Base-by-base conservation (phyloP, 345 rosid species). In the Capsella bursapastoris region DNA sequence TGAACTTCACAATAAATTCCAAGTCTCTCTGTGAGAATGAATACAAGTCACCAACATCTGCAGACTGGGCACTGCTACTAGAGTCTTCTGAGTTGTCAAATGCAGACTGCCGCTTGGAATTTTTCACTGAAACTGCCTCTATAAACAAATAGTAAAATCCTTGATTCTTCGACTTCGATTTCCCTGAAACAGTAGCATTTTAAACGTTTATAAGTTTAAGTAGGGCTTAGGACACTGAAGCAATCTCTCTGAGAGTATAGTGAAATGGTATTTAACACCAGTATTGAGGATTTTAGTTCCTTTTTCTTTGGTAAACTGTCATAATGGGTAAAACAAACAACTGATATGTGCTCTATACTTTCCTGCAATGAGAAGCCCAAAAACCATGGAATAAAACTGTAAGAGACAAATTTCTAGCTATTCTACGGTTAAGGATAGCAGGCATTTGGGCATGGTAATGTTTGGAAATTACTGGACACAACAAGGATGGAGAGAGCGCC, bases 71-170 rank as follows among this genome's bases (percentile, higher is more conserved):
- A 69, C 82, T 70, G 58, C 84, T 70, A 45, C 72, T 70, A 57
- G 84, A 71, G 72, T 86, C 89, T 79, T 81, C 87, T 57, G 82
- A 64, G 72, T 84, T 90, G 65, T 84, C 89, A 29, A 75, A 63
- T 60, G 83, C 71, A 68, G 90, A 84, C 73, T 90, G 96, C 63
- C 85, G 84, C 82, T 94, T 92, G 63, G 97, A 84, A 71, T 90
- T 94, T 72, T 81, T 83, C 7, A 94, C 71, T 41, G 99, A 91
- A 75, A 90, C 84, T 55, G 84, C 99, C 86, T 94, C 97, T 49
- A 94, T 80, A 81, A 87, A 94, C 82, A 94, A 74, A 84, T 85
- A 94, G 79, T 88, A 94, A 75, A 94, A 89, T 40, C 99, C 99
- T 83, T 92, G 97, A 85, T 76, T 86, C 82, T 86, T 86, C 80